These are phyloP conservation scores for Mycena epipterygia DNA, from an alignment of 768 basidiomycete genomes.

Conservation along the genomic window DNA sequence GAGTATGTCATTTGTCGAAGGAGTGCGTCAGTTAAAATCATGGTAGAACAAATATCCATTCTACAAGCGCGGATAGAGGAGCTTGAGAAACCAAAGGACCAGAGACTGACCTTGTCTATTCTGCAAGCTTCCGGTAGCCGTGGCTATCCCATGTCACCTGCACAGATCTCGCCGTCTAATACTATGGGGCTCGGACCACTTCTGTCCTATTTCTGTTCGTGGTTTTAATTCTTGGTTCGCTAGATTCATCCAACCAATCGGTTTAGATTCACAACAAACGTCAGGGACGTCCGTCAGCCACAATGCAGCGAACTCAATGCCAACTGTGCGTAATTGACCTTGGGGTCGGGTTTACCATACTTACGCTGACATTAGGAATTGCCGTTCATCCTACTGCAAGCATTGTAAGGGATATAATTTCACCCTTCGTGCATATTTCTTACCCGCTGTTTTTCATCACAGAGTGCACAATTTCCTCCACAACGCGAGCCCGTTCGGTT, in stretches of 20 bases:
- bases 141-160: neutral
- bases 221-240: neutral
- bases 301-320: slow-evolving; percentile 2
- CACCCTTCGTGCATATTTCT: neutral
- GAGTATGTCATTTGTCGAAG: neutral
- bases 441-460: neutral
- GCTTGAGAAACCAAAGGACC: slow-evolving; percentile 15
- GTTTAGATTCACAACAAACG: slow-evolving; percentile 26
- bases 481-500: slow-evolving; percentile 54
- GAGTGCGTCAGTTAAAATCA: neutral
- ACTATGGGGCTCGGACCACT: slow-evolving; percentile 30
- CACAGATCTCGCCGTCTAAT: slow-evolving; percentile 4
- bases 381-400: slow-evolving; percentile 32
- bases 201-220: slow-evolving; percentile 24
- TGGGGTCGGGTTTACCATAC: neutral
- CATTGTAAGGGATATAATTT: slow-evolving; percentile 4
- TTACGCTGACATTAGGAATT: slow-evolving; percentile 7
- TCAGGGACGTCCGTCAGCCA: neutral
- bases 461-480: slow-evolving; percentile 49
- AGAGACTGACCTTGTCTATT: neutral
- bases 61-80: slow-evolving; percentile 29
- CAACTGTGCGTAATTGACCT: slow-evolving; percentile 12
- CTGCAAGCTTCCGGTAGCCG: slow-evolving; percentile 5
- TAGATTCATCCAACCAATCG: neutral
- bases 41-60: slow-evolving; percentile 30